These are phyloP conservation scores for Myrica gale DNA, from an alignment of 306 rosid genomes.

Conservation along the genomic window DNA sequence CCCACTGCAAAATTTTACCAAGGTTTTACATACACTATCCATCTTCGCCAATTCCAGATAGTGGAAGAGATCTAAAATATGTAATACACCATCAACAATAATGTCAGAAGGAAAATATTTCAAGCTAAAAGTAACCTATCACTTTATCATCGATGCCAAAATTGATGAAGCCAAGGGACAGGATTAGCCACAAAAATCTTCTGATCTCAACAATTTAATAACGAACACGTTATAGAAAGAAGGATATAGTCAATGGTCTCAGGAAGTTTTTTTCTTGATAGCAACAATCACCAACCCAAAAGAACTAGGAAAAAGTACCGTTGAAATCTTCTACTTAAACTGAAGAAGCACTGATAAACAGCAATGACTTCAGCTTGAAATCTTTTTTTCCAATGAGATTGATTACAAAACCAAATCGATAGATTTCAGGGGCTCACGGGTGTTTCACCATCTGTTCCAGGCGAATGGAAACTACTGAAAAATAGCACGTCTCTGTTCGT, in stretches of 20 bases:
- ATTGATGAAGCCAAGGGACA: background rate
- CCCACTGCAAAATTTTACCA: conserved; percentile 45
- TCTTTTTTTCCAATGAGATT: background rate
- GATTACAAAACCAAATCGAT: background rate
- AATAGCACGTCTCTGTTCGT: background rate
- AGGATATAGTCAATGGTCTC: background rate
- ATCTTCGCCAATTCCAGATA: background rate
- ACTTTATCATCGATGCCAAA: background rate
- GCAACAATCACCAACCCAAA: background rate
- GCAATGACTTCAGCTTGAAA: background rate
- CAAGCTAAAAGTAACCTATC: background rate
- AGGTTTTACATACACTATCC: background rate
- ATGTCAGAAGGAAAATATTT: background rate
- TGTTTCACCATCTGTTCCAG: background rate
- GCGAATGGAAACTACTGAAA: conserved; percentile 10
- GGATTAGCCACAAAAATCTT: background rate
- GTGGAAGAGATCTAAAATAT: background rate
- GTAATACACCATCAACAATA: background rate
- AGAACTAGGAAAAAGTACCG: background rate
- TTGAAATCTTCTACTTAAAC: conserved; percentile 1
- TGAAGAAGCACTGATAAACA: background rate
- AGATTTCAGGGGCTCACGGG: conserved; percentile 11
- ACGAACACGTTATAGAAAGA: background rate
- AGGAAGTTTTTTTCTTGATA: background rate
- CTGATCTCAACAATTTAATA: background rate